These are phyloP conservation scores for Epichloe baconii DNA, from an alignment of 2,329 filamentous ascomycete genomes.

Conservation along the genomic window DNA sequence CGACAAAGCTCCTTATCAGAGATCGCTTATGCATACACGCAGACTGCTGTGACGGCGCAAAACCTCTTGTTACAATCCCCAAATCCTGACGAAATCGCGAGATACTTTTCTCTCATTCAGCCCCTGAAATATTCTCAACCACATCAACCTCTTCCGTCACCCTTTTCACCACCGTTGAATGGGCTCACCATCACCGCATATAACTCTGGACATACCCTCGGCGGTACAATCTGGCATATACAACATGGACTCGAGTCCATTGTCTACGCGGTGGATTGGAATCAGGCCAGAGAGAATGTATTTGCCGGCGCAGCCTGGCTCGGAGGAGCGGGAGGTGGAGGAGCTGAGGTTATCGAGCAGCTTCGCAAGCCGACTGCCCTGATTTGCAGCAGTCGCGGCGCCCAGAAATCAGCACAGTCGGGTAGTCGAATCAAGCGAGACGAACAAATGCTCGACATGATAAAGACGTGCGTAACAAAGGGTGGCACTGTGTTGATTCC, in stretches of 20 bases:
- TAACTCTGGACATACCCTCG: conserved; percentile 88
- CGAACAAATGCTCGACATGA: conserved; percentile 70
- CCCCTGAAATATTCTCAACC: conserved; percentile 95
- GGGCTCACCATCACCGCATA: conserved; percentile 93
- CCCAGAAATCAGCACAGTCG: conserved; percentile 55
- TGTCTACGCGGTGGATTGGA: conserved; percentile 97
- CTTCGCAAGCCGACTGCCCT: conserved; percentile 85
- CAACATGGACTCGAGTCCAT: conserved; percentile 94
- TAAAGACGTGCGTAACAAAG: conserved; percentile 62
- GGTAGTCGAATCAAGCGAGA: conserved; percentile 72
- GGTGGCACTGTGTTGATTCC: conserved; percentile 90
- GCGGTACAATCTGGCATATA: conserved; percentile 97
- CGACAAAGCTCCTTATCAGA: conserved; percentile 60
- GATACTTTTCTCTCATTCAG: conserved; percentile 83
- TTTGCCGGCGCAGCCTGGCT: conserved; percentile 90
- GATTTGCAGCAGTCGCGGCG: conserved; percentile 78
- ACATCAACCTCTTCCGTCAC: conserved; percentile 75
- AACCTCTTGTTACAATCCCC: conserved; percentile 57
- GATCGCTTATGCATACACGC: conserved; percentile 38
- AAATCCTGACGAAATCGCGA: conserved; percentile 75
- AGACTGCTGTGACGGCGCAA: conserved; percentile 33
- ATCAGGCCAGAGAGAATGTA: conserved; percentile 92
- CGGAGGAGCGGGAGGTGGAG: conserved; percentile 64
- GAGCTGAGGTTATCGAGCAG: conserved; percentile 86
- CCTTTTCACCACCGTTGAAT: conserved; percentile 78